Conservation (phyloP, 805 yeast genomes). For the Yamadazyma ubonensis region DNA sequence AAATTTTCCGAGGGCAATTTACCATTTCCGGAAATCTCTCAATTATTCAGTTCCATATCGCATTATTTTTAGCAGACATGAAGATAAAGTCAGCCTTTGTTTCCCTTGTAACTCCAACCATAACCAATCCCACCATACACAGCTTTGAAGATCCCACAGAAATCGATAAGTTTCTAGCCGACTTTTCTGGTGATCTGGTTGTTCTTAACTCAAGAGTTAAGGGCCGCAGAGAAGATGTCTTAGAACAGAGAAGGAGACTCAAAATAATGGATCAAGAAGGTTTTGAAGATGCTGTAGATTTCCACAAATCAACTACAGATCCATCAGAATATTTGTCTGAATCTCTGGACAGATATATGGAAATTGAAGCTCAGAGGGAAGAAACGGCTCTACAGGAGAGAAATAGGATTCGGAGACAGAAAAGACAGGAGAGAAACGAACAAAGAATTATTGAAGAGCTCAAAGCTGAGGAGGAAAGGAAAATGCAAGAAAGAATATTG, state of each 20-base stretch:
- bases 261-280: too few relatives aligned
- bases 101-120: slow-evolving; percentile 14
- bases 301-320: background rate
- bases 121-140: slow-evolving; percentile 13
- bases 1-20: too few relatives aligned
- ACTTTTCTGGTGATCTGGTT: slow-evolving; percentile 4
- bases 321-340: too few relatives aligned
- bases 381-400: too few relatives aligned
- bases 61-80: slow-evolving; percentile 8
- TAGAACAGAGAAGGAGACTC: slow-evolving; percentile 6
- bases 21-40: background rate
- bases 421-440: background rate
- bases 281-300: background rate
- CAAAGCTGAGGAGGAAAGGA: too few relatives aligned
- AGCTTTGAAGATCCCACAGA: slow-evolving; percentile 6
- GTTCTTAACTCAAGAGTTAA: slow-evolving; percentile 3
- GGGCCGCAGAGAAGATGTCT: slow-evolving; percentile 7
- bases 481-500: background rate
- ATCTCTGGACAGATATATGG: too few relatives aligned
- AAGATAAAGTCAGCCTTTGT: slow-evolving; percentile 11
- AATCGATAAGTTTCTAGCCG: slow-evolving; percentile 4
- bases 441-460: background rate
- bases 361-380: background rate
- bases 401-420: too few relatives aligned
- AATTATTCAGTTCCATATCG: background rate